phyloP scores from a whole-genome alignment of 495 filamentous ascomycete genomes.

The Choiromyces venosus region DNA sequence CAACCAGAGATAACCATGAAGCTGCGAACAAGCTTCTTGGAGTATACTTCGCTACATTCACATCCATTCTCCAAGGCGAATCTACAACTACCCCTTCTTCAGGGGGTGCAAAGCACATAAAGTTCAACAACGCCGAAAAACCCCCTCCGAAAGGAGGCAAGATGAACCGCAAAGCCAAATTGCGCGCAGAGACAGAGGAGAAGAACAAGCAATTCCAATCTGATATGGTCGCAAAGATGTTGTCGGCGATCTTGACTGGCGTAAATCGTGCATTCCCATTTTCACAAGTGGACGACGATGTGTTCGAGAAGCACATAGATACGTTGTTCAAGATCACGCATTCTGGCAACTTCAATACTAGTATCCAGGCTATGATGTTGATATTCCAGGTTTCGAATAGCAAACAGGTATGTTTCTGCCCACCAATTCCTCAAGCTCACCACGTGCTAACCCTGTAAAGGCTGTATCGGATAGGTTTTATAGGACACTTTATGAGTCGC shows the following conservation, averaged over 20 bases:
- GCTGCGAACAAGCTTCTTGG: constrained; percentile 76
- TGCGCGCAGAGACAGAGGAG: constrained; percentile 48
- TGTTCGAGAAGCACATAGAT: constrained; percentile 65
- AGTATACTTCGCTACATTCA: constrained; percentile 85
- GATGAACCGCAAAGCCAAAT: constrained; percentile 37
- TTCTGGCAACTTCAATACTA: constrained; percentile 97
- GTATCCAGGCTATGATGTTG: constrained; percentile 89
- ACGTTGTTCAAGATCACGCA: constrained; percentile 92
- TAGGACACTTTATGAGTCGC: constrained; percentile 86
- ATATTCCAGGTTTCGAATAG: constrained; percentile 84
- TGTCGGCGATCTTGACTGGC: constrained; percentile 82
- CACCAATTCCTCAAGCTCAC: background rate
- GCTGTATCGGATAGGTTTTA: constrained; percentile 79
- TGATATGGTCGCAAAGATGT: constrained; percentile 79
- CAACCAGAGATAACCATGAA: constrained; percentile 63
- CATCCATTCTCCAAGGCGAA: constrained; percentile 63
- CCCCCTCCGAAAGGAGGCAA: constrained; percentile 32
- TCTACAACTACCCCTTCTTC: background rate
- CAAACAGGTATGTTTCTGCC: constrained; percentile 53
- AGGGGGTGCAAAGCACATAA: constrained; percentile 20
- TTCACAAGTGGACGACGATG: constrained; percentile 63
- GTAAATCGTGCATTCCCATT: constrained; percentile 95
- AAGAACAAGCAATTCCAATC: constrained; percentile 55
- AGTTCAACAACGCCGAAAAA: constrained; percentile 34
- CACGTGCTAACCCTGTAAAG: constrained; percentile 30